These are phyloP conservation scores for Fusarium torulosum DNA, from an alignment of 2,329 filamentous ascomycete genomes.

Conservation along the genomic window DNA sequence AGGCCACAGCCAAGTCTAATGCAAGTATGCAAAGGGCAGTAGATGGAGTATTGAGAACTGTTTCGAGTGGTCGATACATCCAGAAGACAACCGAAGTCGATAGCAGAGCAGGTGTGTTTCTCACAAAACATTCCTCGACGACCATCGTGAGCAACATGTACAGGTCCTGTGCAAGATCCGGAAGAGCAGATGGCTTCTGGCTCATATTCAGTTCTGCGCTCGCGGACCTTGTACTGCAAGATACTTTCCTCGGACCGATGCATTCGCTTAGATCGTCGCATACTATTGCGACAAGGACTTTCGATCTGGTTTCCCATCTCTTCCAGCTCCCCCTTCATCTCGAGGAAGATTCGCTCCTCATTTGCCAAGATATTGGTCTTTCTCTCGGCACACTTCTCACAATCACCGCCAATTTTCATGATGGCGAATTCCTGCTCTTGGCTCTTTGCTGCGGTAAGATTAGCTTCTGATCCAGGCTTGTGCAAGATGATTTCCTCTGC, in stretches of 20 bases:
- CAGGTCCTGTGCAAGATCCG: constrained; percentile 1
- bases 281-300: rapidly evolving
- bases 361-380: constrained; percentile 1
- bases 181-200: constrained; percentile 16
- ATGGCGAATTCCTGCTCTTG: not conserved
- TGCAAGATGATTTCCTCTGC: not conserved
- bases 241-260: too few relatives aligned
- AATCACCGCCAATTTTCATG: constrained; percentile 2
- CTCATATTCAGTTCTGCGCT: not conserved
- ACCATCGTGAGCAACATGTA: not conserved
- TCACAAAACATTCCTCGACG: constrained; percentile 31
- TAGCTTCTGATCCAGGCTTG: not conserved
- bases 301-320: not conserved
- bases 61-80: constrained; percentile 9
- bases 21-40: constrained; percentile 30
- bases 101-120: constrained; percentile 37
- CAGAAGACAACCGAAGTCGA: constrained; percentile 25
- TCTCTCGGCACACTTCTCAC: not conserved
- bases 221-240: not conserved
- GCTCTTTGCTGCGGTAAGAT: not conserved
- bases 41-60: not conserved
- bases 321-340: not conserved
- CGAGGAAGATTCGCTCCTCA: constrained; percentile 1
- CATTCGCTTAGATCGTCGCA: too few relatives aligned
- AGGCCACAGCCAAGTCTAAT: not conserved